Evolutionary conservation across 225 moss, liverwort and hornwort genomes (phyloP).

Genomic region (Marchantia paleacea): DNA sequence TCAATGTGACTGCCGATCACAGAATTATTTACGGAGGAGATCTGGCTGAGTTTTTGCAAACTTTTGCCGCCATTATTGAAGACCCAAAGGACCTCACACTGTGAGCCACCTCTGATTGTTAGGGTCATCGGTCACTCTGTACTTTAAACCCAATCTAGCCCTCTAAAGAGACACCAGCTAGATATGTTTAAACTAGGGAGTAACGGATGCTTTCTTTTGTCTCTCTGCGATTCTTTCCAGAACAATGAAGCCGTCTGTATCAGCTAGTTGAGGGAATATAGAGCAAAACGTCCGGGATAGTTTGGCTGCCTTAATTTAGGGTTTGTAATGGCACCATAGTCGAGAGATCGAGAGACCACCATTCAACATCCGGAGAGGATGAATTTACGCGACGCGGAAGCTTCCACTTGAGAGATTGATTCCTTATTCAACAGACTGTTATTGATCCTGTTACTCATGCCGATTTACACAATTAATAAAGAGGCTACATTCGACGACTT

Average conservation of each 20-base stretch:
- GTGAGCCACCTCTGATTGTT: constrained; percentile 28
- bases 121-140: constrained; percentile 18
- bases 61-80: constrained; percentile 81
- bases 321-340: constrained; percentile 9
- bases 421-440: not conserved
- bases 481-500: constrained; percentile 10
- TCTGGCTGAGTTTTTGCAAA: constrained; percentile 87
- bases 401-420: constrained; percentile 1
- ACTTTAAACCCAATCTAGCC: constrained; percentile 27
- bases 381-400: constrained; percentile 11
- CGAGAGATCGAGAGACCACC: constrained; percentile 3
- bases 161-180: not conserved
- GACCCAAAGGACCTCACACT: constrained; percentile 87
- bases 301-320: constrained; percentile 13
- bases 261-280: constrained; percentile 1
- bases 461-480: constrained; percentile 7
- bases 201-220: constrained; percentile 21
- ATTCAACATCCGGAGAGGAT: constrained; percentile 12
- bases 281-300: not conserved
- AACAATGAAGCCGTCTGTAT: not conserved
- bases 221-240: not conserved
- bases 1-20: constrained; percentile 96
- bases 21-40: constrained; percentile 94
- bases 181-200: constrained; percentile 30
- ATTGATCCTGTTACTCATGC: constrained; percentile 7